Evolutionary conservation across 805 yeast species (phyloP).

Genomic region (Teunomyces pallodes): DNA sequence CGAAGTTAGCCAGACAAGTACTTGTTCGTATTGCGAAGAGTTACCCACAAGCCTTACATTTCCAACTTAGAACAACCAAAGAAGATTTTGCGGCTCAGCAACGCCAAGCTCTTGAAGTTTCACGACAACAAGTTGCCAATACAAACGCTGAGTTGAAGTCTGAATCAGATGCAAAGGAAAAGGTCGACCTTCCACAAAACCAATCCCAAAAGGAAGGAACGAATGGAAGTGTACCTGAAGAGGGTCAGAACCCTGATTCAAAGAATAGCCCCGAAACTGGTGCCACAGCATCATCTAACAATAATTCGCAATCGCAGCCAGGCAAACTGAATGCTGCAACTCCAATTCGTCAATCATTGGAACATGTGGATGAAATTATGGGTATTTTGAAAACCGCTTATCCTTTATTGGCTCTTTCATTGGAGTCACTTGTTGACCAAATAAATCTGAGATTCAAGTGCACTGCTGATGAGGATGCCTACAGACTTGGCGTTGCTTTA

Average conservation of each 20-base stretch:
- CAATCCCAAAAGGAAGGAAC: constrained; percentile 5
- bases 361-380: constrained; percentile 87
- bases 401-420: constrained; percentile 85
- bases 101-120: constrained; percentile 55
- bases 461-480: constrained; percentile 93
- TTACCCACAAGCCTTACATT: constrained; percentile 96
- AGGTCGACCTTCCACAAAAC: constrained; percentile 5
- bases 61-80: constrained; percentile 90
- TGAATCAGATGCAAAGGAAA: constrained; percentile 6
- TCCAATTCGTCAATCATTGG: constrained; percentile 78
- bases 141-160: constrained; percentile 2
- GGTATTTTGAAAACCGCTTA: constrained; percentile 95
- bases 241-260: not conserved
- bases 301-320: not conserved
- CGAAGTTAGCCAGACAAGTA: constrained; percentile 81
- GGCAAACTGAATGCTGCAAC: constrained; percentile 5
- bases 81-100: constrained; percentile 90
- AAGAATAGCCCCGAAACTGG: not conserved
- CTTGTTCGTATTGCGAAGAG: constrained; percentile 90
- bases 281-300: not conserved
- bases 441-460: constrained; percentile 91
- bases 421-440: constrained; percentile 95
- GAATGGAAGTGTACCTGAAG: not conserved
- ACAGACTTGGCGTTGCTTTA: constrained; percentile 86
- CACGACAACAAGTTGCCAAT: constrained; percentile 18